Conservation (phyloP, 1,284 basidiomycete genomes). For the Cerioporus squamosus region DNA sequence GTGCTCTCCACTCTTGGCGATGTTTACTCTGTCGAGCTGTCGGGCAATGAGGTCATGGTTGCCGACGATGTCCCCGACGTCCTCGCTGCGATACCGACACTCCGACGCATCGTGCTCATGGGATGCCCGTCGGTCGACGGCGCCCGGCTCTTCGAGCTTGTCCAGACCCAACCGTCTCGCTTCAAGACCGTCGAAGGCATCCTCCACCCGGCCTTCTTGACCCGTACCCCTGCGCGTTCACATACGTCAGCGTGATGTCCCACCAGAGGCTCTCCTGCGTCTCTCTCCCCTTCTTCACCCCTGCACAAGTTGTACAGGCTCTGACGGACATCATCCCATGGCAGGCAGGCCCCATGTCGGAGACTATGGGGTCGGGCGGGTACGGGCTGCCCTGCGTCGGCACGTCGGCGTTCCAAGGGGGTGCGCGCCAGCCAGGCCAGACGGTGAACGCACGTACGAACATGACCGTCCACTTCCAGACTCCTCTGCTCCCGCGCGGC, state of each 20-base stretch:
- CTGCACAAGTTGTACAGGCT: constrained; percentile 1
- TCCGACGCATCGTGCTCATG: constrained; percentile 34
- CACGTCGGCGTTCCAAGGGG: neutral
- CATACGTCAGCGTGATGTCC: neutral
- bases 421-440: neutral
- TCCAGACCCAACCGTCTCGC: constrained; percentile 26
- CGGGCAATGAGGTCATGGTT: constrained; percentile 25
- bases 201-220: constrained; percentile 30
- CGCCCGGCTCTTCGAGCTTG: constrained; percentile 27
- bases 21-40: constrained; percentile 32
- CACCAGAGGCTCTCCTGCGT: neutral
- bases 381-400: neutral
- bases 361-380: neutral
- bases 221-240: constrained; percentile 6
- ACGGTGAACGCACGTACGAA: neutral
- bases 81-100: constrained; percentile 19
- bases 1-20: constrained; percentile 16
- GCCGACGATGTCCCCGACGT: constrained; percentile 23
- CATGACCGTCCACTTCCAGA: neutral
- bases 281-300: constrained; percentile 7
- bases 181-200: constrained; percentile 33
- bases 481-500: neutral
- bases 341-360: neutral
- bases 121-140: constrained; percentile 28
- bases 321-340: constrained; percentile 4